Percentiles rank a stretch among this genome's conserved stretches.
phyloP scores from a whole-genome alignment of 2,329 filamentous ascomycete genomes.

The Aspergillus sp. region DNA sequence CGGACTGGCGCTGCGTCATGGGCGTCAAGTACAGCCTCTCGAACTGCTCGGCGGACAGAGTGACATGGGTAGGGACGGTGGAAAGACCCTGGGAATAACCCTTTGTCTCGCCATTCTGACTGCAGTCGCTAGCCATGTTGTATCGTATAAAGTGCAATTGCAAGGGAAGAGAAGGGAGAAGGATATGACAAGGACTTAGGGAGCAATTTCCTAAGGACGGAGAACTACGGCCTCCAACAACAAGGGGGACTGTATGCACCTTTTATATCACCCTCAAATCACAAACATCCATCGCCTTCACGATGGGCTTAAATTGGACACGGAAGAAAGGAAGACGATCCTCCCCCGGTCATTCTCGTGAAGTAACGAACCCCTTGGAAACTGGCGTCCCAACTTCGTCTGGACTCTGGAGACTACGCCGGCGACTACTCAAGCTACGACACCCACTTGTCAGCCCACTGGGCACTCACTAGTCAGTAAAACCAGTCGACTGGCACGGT shows the following conservation, averaged over 20 bases:
- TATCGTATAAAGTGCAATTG: too few relatives aligned
- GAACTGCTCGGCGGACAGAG: slow-evolving; percentile 35
- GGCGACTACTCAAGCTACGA: too few relatives aligned
- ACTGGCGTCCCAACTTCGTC: background rate
- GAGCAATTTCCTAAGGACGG: background rate
- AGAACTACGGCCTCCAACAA: background rate
- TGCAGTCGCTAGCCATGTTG: background rate
- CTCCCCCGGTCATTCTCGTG: background rate
- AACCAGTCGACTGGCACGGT: background rate
- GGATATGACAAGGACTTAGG: background rate
- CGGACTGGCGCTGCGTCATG: slow-evolving; percentile 32
- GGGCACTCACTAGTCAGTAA: too few relatives aligned
- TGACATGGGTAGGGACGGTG: slow-evolving; percentile 20
- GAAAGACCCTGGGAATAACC: background rate
- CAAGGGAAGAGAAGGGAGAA: background rate
- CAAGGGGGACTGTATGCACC: background rate
- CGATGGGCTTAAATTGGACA: background rate
- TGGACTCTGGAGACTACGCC: too few relatives aligned
- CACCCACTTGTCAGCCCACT: too few relatives aligned
- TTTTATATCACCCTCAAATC: background rate
- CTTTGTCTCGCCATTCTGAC: slow-evolving; percentile 3
- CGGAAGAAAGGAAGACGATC: background rate
- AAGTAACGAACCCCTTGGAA: background rate
- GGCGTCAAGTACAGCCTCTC: slow-evolving; percentile 37
- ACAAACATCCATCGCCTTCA: background rate